phyloP scores from a whole-genome alignment of 179 eudicot genomes.

The Patellifolia procumbens region DNA sequence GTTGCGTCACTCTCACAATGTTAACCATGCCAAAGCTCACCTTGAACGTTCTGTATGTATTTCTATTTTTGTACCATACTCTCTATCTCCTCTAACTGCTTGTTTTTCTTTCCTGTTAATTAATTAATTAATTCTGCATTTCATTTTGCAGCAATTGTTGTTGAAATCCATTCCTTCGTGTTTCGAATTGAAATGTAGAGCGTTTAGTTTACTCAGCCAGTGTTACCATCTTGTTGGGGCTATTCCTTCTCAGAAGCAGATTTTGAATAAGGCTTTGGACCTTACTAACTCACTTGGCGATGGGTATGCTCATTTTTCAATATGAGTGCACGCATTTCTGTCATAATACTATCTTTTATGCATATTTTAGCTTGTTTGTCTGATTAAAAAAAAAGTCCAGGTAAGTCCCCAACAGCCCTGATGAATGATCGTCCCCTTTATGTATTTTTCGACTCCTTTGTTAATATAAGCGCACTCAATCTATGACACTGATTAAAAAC shows the following conservation, averaged over 20 bases:
- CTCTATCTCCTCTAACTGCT: neutral
- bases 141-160: conserved; percentile 71
- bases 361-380: neutral
- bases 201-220: conserved; percentile 82
- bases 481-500: no score
- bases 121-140: no score
- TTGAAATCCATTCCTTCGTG: conserved; percentile 93
- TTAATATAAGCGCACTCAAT: no score
- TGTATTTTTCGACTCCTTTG: no score
- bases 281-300: conserved; percentile 63
- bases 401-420: no score
- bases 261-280: conserved; percentile 77
- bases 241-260: conserved; percentile 79
- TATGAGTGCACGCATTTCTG: no score
- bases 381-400: neutral
- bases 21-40: conserved; percentile 86
- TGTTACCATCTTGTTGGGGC: conserved; percentile 97
- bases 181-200: conserved; percentile 91
- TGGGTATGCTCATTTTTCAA: conserved; percentile 27
- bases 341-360: neutral
- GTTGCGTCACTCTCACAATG: conserved; percentile 70
- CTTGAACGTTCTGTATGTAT: conserved; percentile 75
- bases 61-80: neutral
- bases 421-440: no score
- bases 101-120: conserved; percentile 3